Evolutionary conservation across 2,329 filamentous ascomycete species (phyloP).

Genomic region (Davidsoniella neocaledoniae): DNA sequence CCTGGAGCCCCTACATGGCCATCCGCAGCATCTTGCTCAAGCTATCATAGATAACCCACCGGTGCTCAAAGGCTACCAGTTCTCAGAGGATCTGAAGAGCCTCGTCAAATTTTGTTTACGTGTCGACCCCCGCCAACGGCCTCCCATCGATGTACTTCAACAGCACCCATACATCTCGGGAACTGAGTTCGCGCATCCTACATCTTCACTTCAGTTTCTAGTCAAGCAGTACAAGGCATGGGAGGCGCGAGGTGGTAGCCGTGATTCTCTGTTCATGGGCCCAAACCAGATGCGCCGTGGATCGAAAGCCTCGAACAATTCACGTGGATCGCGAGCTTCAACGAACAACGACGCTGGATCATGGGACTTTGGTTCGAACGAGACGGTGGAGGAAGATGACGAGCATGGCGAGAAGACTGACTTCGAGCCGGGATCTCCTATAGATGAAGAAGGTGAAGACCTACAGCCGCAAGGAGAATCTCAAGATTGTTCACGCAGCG

Average conservation of each 20-base stretch:
- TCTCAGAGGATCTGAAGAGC: constrained; percentile 50
- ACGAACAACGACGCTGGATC: not conserved
- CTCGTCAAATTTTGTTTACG: constrained; percentile 59
- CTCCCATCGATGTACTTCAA: constrained; percentile 52
- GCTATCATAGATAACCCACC: constrained; percentile 47
- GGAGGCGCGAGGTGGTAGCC: constrained; percentile 57
- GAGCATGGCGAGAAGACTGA: not conserved
- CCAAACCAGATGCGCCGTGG: constrained; percentile 1
- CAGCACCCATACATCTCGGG: constrained; percentile 51
- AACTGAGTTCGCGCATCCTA: constrained; percentile 46
- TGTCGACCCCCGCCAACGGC: constrained; percentile 49
- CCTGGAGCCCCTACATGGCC: constrained; percentile 28
- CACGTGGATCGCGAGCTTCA: constrained; percentile 37
- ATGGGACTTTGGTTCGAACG: constrained; percentile 9
- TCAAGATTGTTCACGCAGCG: too few relatives aligned
- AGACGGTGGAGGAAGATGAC: not conserved
- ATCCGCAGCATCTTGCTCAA: constrained; percentile 25
- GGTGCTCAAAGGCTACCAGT: constrained; percentile 52
- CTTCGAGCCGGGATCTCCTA: not conserved
- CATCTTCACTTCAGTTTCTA: constrained; percentile 43
- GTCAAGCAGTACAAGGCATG: constrained; percentile 59
- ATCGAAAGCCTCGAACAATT: constrained; percentile 5
- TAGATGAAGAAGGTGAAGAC: not conserved
- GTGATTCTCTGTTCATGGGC: constrained; percentile 41
- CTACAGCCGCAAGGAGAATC: not conserved